Percentiles rank a stretch among this genome's conserved stretches.
Conservation (phyloP, 331 rosid species). For the Malus hybrid region DNA sequence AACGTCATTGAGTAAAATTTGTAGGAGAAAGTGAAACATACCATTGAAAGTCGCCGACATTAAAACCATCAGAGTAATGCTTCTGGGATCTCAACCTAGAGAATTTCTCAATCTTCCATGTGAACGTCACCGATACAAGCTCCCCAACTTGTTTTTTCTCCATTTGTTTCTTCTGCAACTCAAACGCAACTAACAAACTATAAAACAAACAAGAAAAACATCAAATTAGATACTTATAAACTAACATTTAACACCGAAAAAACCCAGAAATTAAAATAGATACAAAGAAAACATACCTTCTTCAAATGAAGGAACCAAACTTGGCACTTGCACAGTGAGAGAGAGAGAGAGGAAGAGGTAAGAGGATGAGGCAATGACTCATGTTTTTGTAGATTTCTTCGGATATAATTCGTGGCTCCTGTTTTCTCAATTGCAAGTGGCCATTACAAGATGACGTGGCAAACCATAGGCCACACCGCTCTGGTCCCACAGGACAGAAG, state of each 20-base stretch:
- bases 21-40: background rate
- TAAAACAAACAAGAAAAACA: background rate
- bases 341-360: no score
- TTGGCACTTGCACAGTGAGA: background rate
- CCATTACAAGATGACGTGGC: background rate
- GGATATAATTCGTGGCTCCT: background rate
- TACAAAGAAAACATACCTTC: background rate
- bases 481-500: fast-evolving
- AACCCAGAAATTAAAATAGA: background rate
- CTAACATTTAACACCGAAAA: background rate
- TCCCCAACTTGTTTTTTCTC: background rate
- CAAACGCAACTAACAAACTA: background rate
- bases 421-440: no score
- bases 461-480: background rate
- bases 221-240: background rate
- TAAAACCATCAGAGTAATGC: slow-evolving; percentile 1
- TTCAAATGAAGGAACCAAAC: background rate
- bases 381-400: background rate
- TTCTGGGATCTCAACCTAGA: background rate
- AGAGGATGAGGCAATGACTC: no score
- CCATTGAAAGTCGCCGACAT: slow-evolving; percentile 6
- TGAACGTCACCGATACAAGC: slow-evolving; percentile 2
- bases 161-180: background rate
- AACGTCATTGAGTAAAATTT: background rate
- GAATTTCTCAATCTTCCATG: slow-evolving; percentile 5